These are phyloP conservation scores for Phanerodontia chrysosporium DNA, from an alignment of 768 basidiomycete species.

Conservation along the genomic window DNA sequence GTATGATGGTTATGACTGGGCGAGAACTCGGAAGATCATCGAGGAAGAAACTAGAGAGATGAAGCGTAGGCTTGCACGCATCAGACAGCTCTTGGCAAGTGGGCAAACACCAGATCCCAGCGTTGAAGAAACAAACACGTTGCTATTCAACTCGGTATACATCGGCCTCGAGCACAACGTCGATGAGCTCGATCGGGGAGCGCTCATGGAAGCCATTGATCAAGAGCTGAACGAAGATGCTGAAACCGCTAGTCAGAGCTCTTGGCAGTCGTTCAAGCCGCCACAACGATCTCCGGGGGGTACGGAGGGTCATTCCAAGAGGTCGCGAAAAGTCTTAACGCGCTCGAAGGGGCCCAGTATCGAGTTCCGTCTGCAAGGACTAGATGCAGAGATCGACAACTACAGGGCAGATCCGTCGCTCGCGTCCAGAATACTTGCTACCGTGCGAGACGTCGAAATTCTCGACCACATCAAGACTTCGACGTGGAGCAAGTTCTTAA, in stretches of 20 bases:
- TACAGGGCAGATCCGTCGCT: constrained; percentile 51
- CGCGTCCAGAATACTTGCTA: constrained; percentile 63
- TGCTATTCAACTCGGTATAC: constrained; percentile 92
- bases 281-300: constrained; percentile 39
- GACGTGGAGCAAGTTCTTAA: constrained; percentile 97
- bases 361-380: constrained; percentile 69
- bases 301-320: constrained; percentile 20
- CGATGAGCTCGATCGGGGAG: constrained; percentile 69
- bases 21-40: constrained; percentile 75
- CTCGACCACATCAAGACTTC: constrained; percentile 97
- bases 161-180: constrained; percentile 83
- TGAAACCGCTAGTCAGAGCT: constrained; percentile 75
- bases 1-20: constrained; percentile 96
- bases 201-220: constrained; percentile 87
- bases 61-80: constrained; percentile 79
- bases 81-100: constrained; percentile 85
- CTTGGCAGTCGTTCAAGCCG: constrained; percentile 82
- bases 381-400: constrained; percentile 64
- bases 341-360: constrained; percentile 79
- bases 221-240: constrained; percentile 77
- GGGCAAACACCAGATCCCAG: constrained; percentile 83
- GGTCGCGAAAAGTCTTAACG: constrained; percentile 39
- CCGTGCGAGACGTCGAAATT: constrained; percentile 77
- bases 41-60: constrained; percentile 87
- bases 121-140: constrained; percentile 64